Evolutionary conservation across 2,329 filamentous ascomycete genomes (phyloP).

Genomic region (Lachnellula cervina): DNA sequence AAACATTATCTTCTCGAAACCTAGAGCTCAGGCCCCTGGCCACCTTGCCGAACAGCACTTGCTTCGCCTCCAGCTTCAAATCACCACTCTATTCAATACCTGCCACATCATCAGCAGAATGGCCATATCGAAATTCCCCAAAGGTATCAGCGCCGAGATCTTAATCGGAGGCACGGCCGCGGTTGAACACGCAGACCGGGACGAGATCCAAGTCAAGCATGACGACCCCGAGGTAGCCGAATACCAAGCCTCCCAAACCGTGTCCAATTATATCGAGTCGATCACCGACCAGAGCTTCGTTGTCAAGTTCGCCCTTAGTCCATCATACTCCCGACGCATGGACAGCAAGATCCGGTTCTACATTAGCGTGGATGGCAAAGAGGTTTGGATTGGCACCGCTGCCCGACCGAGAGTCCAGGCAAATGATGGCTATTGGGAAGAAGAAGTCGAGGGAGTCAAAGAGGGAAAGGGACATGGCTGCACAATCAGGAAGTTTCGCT

Average conservation of each 20-base stretch:
- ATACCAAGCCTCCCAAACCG: slow-evolving; percentile 1
- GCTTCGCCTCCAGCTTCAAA: too few species aligned
- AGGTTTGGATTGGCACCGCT: slow-evolving; percentile 2
- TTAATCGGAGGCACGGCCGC: slow-evolving; percentile 3
- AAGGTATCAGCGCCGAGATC: slow-evolving; percentile 8
- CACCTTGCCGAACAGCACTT: too few species aligned
- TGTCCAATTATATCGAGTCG: slow-evolving; percentile 13
- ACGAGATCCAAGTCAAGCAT: slow-evolving; percentile 2
- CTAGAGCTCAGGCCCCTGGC: too few species aligned
- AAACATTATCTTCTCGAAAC: too few species aligned
- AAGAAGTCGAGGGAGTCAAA: slow-evolving; percentile 6
- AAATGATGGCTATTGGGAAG: slow-evolving; percentile 3
- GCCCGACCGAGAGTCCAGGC: slow-evolving; percentile 4
- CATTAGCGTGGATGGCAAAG: slow-evolving; percentile 9
- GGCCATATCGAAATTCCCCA: too few species aligned
- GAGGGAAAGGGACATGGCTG: slow-evolving; percentile 1
- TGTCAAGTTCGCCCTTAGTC: slow-evolving; percentile 3
- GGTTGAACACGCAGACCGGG: slow-evolving; percentile 7
- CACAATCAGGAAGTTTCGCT: slow-evolving; percentile 10
- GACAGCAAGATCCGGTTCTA: slow-evolving; percentile 6
- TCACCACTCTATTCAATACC: too few species aligned
- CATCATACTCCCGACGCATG: slow-evolving; percentile 1
- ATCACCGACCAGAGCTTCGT: slow-evolving; percentile 6
- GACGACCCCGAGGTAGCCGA: not conserved
- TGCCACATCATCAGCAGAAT: too few species aligned